Conservation (phyloP, 306 rosid species). For the cucumber (Cucumis sativus) region DNA sequence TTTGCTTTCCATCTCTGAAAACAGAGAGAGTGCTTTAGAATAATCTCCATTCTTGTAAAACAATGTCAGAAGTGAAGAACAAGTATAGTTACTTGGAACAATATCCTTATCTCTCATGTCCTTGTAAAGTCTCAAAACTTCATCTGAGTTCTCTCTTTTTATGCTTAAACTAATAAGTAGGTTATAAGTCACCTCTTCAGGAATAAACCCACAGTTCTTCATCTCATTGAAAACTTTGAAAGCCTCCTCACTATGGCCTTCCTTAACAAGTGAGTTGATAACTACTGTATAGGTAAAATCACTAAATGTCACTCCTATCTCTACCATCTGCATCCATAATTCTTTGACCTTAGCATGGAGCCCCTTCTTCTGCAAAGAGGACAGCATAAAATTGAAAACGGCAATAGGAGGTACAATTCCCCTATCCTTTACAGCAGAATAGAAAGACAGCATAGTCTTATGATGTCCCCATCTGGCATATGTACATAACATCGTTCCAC, state of each 20-base stretch:
- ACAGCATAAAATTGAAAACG: slow-evolving; percentile 87
- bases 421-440: slow-evolving; percentile 70
- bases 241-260: slow-evolving; percentile 52
- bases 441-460: slow-evolving; percentile 75
- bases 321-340: slow-evolving; percentile 67
- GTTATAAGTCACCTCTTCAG: slow-evolving; percentile 76
- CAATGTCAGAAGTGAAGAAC: slow-evolving; percentile 76
- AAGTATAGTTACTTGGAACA: slow-evolving; percentile 74
- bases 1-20: slow-evolving; percentile 62
- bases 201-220: slow-evolving; percentile 47
- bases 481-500: slow-evolving; percentile 90
- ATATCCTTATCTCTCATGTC: slow-evolving; percentile 59
- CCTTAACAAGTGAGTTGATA: slow-evolving; percentile 54
- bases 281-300: slow-evolving; percentile 59
- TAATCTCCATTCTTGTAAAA: slow-evolving; percentile 74
- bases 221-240: slow-evolving; percentile 42
- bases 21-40: slow-evolving; percentile 79
- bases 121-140: slow-evolving; percentile 46
- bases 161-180: slow-evolving; percentile 48
- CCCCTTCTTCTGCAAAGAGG: slow-evolving; percentile 90
- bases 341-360: slow-evolving; percentile 50
- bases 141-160: slow-evolving; percentile 45
- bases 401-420: slow-evolving; percentile 41
- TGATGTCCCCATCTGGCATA: slow-evolving; percentile 97
- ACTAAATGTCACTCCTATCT: slow-evolving; percentile 38